phyloP scores from a whole-genome alignment of 768 basidiomycete species.

The Lentinula detonsa region DNA sequence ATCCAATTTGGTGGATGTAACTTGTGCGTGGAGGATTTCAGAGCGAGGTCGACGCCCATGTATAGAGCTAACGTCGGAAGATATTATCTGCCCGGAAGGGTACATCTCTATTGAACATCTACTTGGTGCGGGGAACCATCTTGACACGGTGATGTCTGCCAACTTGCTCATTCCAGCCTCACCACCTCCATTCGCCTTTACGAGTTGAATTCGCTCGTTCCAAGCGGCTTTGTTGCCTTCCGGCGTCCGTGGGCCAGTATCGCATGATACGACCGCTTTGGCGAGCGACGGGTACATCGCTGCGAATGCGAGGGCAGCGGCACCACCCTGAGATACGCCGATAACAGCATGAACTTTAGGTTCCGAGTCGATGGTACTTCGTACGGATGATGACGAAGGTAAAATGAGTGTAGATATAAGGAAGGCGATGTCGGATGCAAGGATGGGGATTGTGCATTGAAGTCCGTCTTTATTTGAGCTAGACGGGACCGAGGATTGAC shows the following conservation, averaged over 20 bases:
- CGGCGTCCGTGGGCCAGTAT: slow-evolving; percentile 38
- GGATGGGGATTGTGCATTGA: slow-evolving; percentile 32
- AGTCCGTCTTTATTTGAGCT: not conserved
- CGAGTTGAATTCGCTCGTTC: slow-evolving; percentile 37
- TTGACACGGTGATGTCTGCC: slow-evolving; percentile 32
- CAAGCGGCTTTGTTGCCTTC: slow-evolving; percentile 43
- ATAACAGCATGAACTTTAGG: slow-evolving; percentile 37
- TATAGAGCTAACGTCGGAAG: slow-evolving; percentile 23
- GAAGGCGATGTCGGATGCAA: slow-evolving; percentile 38
- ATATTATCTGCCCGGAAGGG: slow-evolving; percentile 8
- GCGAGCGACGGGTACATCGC: slow-evolving; percentile 28
- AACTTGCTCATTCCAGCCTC: slow-evolving; percentile 34
- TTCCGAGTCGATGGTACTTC: slow-evolving; percentile 8
- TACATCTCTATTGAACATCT: slow-evolving; percentile 14
- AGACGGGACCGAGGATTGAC: slow-evolving; percentile 30
- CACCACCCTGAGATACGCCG: slow-evolving; percentile 51
- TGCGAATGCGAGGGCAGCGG: slow-evolving; percentile 41
- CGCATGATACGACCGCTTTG: slow-evolving; percentile 40
- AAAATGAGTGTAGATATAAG: slow-evolving; percentile 30
- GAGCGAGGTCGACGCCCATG: not conserved
- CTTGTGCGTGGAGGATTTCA: slow-evolving; percentile 2
- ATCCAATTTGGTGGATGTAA: slow-evolving; percentile 29
- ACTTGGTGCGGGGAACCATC: slow-evolving; percentile 44
- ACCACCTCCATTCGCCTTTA: slow-evolving; percentile 10
- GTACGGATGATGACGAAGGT: slow-evolving; percentile 8